Evolutionary conservation across 176 grass and related monocot species (phyloP).

Genomic region (Microstegium vimineum): DNA sequence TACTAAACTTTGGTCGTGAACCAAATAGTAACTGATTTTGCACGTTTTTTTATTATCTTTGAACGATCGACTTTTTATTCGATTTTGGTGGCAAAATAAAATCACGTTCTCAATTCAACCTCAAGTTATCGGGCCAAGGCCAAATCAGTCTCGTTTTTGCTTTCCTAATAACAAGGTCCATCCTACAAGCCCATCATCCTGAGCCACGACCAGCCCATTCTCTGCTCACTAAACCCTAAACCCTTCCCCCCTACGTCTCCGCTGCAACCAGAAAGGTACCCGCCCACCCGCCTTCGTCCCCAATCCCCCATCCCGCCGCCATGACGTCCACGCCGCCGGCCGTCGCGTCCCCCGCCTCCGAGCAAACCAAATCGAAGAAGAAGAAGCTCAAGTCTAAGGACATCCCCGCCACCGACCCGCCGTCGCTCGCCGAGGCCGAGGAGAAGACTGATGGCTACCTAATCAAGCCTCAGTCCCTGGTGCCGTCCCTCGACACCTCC

Average conservation of each 20-base stretch:
- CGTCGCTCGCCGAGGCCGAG: conserved; percentile 20
- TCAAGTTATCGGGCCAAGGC: not conserved
- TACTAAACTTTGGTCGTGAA: not conserved
- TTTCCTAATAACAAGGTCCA: not conserved
- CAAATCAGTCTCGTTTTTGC: not conserved
- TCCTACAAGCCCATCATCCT: not conserved
- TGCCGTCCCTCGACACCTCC: conserved; percentile 53
- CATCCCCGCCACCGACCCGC: not conserved
- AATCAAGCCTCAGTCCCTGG: conserved; percentile 66
- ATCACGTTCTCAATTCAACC: not conserved
- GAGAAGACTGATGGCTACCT: conserved; percentile 47
- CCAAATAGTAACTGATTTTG: not conserved
- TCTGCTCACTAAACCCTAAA: conserved; percentile 40
- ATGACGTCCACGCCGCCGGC: conserved; percentile 59
- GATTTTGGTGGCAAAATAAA: not conserved
- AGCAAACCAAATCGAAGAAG: conserved; percentile 68
- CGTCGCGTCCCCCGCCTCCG: conserved; percentile 28
- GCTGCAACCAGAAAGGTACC: conserved; percentile 45
- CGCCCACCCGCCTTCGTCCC: conserved; percentile 17
- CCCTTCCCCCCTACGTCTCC: conserved; percentile 3
- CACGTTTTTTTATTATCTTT: too few relatives aligned
- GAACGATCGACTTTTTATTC: too few relatives aligned
- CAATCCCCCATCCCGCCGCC: conserved; percentile 7
- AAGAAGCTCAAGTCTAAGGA: conserved; percentile 58
- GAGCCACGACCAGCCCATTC: not conserved